Conservation (phyloP, 768 basidiomycete species). For the Russula emetica region DNA sequence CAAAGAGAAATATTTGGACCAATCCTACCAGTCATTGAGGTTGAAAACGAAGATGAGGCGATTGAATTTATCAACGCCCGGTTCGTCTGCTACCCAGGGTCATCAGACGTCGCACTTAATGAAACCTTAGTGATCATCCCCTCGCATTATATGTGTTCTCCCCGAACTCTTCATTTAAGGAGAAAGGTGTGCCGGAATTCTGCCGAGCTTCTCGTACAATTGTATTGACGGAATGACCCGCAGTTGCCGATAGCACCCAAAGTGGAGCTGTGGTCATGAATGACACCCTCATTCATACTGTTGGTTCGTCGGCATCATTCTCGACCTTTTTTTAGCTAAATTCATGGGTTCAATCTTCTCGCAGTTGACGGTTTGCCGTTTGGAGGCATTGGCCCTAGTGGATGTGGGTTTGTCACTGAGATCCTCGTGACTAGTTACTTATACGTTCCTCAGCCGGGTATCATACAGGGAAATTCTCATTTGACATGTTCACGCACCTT, state of each 20-base stretch:
- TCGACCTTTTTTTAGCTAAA: background rate
- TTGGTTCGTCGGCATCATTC: constrained; percentile 39
- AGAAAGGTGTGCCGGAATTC: constrained; percentile 45
- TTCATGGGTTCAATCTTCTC: constrained; percentile 7
- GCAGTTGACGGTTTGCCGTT: constrained; percentile 63
- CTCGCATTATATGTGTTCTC: constrained; percentile 77
- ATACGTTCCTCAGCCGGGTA: constrained; percentile 48
- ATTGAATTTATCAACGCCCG: constrained; percentile 61
- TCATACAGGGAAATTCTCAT: constrained; percentile 68
- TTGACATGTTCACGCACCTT: constrained; percentile 75
- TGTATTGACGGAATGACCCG: background rate
- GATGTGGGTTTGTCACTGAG: constrained; percentile 46
- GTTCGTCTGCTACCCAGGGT: constrained; percentile 33
- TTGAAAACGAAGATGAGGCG: constrained; percentile 66
- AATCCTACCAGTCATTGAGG: constrained; percentile 66
- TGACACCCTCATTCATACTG: constrained; percentile 60
- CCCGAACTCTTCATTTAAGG: constrained; percentile 51
- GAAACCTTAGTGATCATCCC: constrained; percentile 56
- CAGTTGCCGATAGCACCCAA: constrained; percentile 65
- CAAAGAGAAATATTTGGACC: constrained; percentile 82
- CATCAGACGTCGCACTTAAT: constrained; percentile 1
- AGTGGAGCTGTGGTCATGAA: constrained; percentile 71
- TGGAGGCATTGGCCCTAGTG: constrained; percentile 68
- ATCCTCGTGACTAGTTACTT: constrained; percentile 13
- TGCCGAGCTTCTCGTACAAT: constrained; percentile 3